These are phyloP conservation scores for Rhipidocladum racemiflorum DNA, from an alignment of 176 grass and related monocot species.

Conservation along the genomic window DNA sequence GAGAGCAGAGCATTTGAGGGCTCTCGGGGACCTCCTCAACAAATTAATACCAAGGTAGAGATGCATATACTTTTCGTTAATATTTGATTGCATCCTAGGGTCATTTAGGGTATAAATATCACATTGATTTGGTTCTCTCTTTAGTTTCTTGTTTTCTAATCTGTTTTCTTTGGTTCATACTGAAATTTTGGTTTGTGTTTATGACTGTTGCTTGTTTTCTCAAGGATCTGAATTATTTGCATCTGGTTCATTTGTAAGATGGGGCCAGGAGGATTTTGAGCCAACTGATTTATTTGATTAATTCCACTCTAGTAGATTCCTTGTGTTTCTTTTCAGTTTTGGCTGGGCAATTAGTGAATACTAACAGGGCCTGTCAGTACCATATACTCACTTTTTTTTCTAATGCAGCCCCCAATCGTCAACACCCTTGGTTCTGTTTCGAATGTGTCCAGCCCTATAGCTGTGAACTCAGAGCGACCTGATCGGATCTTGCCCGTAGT, in stretches of 20 bases:
- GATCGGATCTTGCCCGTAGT: slow-evolving; percentile 83
- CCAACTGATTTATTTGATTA: not conserved
- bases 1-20: slow-evolving; percentile 88
- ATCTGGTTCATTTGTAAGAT: not conserved
- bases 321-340: slow-evolving; percentile 12
- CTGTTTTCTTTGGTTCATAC: not conserved
- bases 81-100: not conserved
- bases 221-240: not conserved
- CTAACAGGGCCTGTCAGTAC: not conserved
- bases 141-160: not conserved
- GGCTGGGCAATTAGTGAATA: slow-evolving; percentile 9
- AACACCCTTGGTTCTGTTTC: slow-evolving; percentile 72
- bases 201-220: not conserved
- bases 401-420: slow-evolving; percentile 70
- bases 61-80: not conserved
- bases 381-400: slow-evolving; percentile 25
- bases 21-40: slow-evolving; percentile 70
- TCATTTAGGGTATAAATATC: not conserved
- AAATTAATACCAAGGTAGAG: slow-evolving; percentile 74
- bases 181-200: slow-evolving; percentile 12
- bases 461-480: slow-evolving; percentile 70
- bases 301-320: not conserved
- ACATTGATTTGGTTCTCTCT: slow-evolving; percentile 3
- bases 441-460: slow-evolving; percentile 84
- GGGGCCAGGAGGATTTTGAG: not conserved